phyloP scores from a whole-genome alignment of 805 yeast species.

The Yamadazyma takamatsuzukensis region DNA sequence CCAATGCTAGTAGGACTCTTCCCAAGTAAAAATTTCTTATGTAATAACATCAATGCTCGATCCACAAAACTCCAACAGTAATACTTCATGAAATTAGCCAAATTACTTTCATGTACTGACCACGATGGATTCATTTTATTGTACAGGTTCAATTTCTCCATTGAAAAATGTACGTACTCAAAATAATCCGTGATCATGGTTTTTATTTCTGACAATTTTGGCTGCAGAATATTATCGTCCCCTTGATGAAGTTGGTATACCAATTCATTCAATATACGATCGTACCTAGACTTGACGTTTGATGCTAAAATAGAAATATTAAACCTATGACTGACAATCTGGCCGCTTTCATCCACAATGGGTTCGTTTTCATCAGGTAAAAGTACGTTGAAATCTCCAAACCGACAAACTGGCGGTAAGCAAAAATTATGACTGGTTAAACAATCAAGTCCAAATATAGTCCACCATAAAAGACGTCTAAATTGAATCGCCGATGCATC shows the following conservation, averaged over 20 bases:
- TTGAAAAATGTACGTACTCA: slow-evolving; percentile 47
- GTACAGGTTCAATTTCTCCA: slow-evolving; percentile 32
- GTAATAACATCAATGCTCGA: slow-evolving; percentile 45
- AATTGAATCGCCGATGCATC: slow-evolving; percentile 48
- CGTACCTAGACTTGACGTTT: slow-evolving; percentile 52
- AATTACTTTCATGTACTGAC: slow-evolving; percentile 39
- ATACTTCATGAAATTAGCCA: slow-evolving; percentile 45
- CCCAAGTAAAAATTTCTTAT: slow-evolving; percentile 40
- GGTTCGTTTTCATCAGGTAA: slow-evolving; percentile 49
- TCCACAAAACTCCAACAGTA: slow-evolving; percentile 53
- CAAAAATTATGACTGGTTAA: slow-evolving; percentile 54
- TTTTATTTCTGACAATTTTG: slow-evolving; percentile 44
- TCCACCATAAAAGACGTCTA: slow-evolving; percentile 66
- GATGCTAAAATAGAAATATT: slow-evolving; percentile 46
- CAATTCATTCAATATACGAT: slow-evolving; percentile 50
- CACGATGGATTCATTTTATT: slow-evolving; percentile 34
- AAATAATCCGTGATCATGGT: slow-evolving; percentile 48
- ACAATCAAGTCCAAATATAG: slow-evolving; percentile 56
- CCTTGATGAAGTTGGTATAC: slow-evolving; percentile 50
- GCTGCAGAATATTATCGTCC: slow-evolving; percentile 37
- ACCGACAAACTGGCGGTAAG: slow-evolving; percentile 49
- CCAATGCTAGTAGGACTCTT: no score
- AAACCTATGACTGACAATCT: slow-evolving; percentile 32
- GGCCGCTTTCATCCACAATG: slow-evolving; percentile 20
- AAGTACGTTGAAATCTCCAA: slow-evolving; percentile 54